Evolutionary conservation across 345 rosid genomes (phyloP), one percentile per base, ranked within the genome.

Genomic region (Rhodamnia argentea): DNA sequence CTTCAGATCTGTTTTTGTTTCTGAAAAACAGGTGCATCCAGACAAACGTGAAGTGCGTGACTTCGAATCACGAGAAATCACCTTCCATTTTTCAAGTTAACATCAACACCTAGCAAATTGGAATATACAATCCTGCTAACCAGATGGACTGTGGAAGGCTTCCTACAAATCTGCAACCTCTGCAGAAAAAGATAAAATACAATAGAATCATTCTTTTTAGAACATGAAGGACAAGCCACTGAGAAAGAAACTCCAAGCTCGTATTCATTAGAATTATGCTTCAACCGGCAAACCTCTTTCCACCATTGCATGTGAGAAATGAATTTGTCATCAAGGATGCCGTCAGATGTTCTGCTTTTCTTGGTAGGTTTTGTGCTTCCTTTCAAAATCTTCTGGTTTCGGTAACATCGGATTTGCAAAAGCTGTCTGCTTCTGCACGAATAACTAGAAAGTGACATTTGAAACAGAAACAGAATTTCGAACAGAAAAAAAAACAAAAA

Each of bases 61-160:
- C 54, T 23, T 32, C n/a, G 29, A 82, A 9, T 62, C 37, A 47
- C 47, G 82, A 86, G 74, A 88, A 84, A 90, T 87, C 51, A 95
- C 98, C 95, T 94, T 87, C 99, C 98, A 88, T 92, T 96, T 91
- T 92, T 97, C 85, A 97, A 88, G 91, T 88, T 93, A 58, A 89
- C 92, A 84, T 97, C 96, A 88, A 96, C 85, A 78, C 99, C 98
- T 24, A 96, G 89, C 88, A 97, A 91, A 92, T 97, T 96, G 56
- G 96, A 90, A 92, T 89, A 94, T 37, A 88, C 90, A 52, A 96
- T 95, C 90, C 99, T 92, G 87, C 90, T 89, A 82, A 92, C 87
- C 82, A 97, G 92, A 55, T 96, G 93, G 56, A 90, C 85, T 20
- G 99, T 93, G 84, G 99, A 97, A 83, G 96, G 95, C 91, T 97